A percentile compares a stretch with the other conserved stretches of the same genome.
These are phyloP conservation scores for Chrysoporthe deuterocubensis DNA, from an alignment of 2,329 filamentous ascomycete species.

Conservation along the genomic window DNA sequence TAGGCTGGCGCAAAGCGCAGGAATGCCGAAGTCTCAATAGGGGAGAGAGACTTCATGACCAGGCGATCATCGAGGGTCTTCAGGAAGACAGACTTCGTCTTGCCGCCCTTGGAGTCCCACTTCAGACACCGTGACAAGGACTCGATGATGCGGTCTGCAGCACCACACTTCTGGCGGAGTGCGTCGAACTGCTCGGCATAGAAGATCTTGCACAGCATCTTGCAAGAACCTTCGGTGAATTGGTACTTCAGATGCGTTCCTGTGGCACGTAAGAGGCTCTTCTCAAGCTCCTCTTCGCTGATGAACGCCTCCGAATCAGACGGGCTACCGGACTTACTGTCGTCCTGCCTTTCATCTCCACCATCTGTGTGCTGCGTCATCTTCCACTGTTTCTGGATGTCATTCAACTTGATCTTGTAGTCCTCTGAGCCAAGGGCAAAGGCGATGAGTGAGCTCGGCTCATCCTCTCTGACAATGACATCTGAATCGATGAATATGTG, in stretches of 20 bases:
- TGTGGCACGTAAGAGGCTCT: slow-evolving; percentile 79
- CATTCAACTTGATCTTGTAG: slow-evolving; percentile 78
- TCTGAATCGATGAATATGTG: slow-evolving; percentile 97
- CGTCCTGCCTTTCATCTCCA: slow-evolving; percentile 36
- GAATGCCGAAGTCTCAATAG: slow-evolving; percentile 92
- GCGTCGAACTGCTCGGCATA: slow-evolving; percentile 98
- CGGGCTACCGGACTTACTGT: slow-evolving; percentile 37
- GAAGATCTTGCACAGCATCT: slow-evolving; percentile 97
- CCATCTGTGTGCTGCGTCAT: slow-evolving; percentile 45
- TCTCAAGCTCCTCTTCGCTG: slow-evolving; percentile 78
- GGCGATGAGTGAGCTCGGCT: slow-evolving; percentile 94
- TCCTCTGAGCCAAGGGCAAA: slow-evolving; percentile 88
- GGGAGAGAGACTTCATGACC: slow-evolving; percentile 87
- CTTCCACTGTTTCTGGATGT: slow-evolving; percentile 61
- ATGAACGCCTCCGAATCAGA: slow-evolving; percentile 46
- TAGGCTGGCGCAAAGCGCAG: slow-evolving; percentile 95
- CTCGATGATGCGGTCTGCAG: slow-evolving; percentile 92
- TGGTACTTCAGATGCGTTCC: slow-evolving; percentile 96
- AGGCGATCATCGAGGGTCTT: slow-evolving; percentile 96
- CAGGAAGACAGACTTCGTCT: slow-evolving; percentile 95
- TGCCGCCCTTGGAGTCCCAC: slow-evolving; percentile 97
- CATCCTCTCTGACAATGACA: slow-evolving; percentile 95
- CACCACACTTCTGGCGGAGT: slow-evolving; percentile 86
- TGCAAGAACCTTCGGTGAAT: slow-evolving; percentile 90
- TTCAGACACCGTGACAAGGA: slow-evolving; percentile 94